Evolutionary conservation across 2,329 filamentous ascomycete species (phyloP).

Genomic region (Colletotrichum sidae): DNA sequence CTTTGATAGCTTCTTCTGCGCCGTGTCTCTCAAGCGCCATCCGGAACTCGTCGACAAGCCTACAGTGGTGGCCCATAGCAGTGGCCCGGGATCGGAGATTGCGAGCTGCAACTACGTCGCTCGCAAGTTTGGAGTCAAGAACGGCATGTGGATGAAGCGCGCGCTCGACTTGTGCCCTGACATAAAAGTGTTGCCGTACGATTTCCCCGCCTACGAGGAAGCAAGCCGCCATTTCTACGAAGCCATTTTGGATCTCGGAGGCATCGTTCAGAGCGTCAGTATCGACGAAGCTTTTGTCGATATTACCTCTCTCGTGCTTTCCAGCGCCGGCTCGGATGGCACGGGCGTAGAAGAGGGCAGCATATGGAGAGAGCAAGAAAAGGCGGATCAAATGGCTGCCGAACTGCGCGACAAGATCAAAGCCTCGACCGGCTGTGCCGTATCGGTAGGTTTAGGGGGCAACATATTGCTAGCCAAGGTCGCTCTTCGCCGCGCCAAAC

Average conservation of each 20-base stretch:
- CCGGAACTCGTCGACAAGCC: conserved; percentile 84
- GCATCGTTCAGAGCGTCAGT: conserved; percentile 93
- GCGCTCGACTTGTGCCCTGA: conserved; percentile 86
- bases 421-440: conserved; percentile 81
- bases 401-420: conserved; percentile 77
- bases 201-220: conserved; percentile 94
- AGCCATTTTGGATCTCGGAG: conserved; percentile 81
- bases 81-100: conserved; percentile 89
- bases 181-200: conserved; percentile 91
- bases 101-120: conserved; percentile 98
- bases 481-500: conserved; percentile 90
- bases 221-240: conserved; percentile 91
- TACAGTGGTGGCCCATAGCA: conserved; percentile 88
- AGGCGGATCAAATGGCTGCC: conserved; percentile 78
- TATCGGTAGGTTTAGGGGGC: conserved; percentile 91
- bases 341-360: conserved; percentile 73
- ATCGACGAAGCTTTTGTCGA: conserved; percentile 96
- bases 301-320: conserved; percentile 77
- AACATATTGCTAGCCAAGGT: conserved; percentile 95
- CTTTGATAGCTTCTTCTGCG: conserved; percentile 98
- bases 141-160: conserved; percentile 99
- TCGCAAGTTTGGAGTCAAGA: conserved; percentile 86
- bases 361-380: conserved; percentile 81
- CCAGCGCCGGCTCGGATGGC: conserved; percentile 74
- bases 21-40: conserved; percentile 83